Conservation (phyloP, 1,284 basidiomycete species). For the Moesziomyces antarcticus region DNA sequence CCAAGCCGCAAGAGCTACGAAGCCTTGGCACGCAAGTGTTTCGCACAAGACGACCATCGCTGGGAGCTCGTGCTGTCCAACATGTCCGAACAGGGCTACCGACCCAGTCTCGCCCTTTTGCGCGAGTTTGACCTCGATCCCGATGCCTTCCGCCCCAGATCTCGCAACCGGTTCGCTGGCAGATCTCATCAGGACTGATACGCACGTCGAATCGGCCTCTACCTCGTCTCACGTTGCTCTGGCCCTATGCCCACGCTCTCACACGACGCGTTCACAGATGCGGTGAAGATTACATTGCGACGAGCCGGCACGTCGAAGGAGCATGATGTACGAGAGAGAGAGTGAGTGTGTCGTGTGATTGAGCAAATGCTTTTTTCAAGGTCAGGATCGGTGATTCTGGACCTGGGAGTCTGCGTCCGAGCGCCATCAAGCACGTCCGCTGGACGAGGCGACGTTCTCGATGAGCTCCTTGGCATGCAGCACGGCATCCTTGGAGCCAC, state of each 20-base stretch:
- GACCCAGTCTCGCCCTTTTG: slow-evolving; percentile 6
- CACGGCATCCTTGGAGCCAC: slow-evolving; percentile 55
- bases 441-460: slow-evolving; percentile 33
- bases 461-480: slow-evolving; percentile 56
- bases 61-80: slow-evolving; percentile 43
- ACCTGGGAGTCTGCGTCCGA: too few relatives aligned
- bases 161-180: background rate
- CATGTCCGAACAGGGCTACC: slow-evolving; percentile 52
- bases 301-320: too few relatives aligned
- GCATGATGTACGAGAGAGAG: background rate
- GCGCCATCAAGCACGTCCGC: slow-evolving; percentile 14
- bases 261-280: background rate
- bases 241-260: too few relatives aligned
- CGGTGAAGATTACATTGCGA: background rate
- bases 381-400: too few relatives aligned
- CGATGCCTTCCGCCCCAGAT: background rate
- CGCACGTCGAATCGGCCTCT: background rate
- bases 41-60: slow-evolving; percentile 35
- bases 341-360: background rate
- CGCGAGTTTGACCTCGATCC: slow-evolving; percentile 16
- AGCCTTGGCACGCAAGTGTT: slow-evolving; percentile 53
- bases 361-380: background rate
- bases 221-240: background rate
- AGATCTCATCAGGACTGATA: too few relatives aligned
- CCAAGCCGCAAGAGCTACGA: slow-evolving; percentile 57